phyloP scores from a whole-genome alignment of 139 green algal genomes.

The Chlamydomonas applanata region DNA sequence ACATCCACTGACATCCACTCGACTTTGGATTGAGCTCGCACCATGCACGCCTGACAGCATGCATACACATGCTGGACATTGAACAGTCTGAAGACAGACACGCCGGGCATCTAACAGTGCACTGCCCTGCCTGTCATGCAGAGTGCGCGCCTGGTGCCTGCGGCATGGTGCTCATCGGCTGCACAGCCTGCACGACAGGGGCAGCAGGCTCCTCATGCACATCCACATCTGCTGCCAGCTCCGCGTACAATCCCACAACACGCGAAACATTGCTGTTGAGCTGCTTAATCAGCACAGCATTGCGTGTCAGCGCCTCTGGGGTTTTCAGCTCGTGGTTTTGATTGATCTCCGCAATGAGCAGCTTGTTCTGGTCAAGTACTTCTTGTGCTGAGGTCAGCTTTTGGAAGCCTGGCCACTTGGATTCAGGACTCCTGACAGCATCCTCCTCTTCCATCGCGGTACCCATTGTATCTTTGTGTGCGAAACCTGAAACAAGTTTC shows the following conservation, averaged over 20 bases:
- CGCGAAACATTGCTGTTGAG: conserved; percentile 49
- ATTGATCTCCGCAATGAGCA: conserved; percentile 52
- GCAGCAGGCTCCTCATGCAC: background rate
- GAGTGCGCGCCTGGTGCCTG: background rate
- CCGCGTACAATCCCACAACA: conserved; percentile 26
- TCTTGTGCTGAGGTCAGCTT: conserved; percentile 29
- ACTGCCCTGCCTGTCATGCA: too few species aligned
- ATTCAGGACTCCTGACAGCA: too few species aligned
- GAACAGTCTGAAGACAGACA: too few species aligned
- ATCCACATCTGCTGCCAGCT: background rate
- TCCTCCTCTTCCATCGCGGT: too few species aligned
- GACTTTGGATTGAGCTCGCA: too few species aligned
- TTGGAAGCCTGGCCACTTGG: conserved; percentile 11
- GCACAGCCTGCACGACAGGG: background rate
- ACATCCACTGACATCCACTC: too few species aligned
- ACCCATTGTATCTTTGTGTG: too few species aligned
- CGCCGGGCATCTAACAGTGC: too few species aligned
- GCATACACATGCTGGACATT: too few species aligned
- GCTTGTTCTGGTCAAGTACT: conserved; percentile 49
- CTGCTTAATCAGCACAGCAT: conserved; percentile 45
- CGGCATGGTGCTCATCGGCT: background rate
- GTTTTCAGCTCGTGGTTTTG: conserved; percentile 47
- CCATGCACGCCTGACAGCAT: too few species aligned
- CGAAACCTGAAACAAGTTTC: too few species aligned
- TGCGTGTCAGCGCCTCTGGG: conserved; percentile 35